A percentile compares a stretch with the other conserved stretches of the same genome.
Evolutionary conservation across 495 filamentous ascomycete genomes (phyloP).

Genomic region (Xylaria cubensis): DNA sequence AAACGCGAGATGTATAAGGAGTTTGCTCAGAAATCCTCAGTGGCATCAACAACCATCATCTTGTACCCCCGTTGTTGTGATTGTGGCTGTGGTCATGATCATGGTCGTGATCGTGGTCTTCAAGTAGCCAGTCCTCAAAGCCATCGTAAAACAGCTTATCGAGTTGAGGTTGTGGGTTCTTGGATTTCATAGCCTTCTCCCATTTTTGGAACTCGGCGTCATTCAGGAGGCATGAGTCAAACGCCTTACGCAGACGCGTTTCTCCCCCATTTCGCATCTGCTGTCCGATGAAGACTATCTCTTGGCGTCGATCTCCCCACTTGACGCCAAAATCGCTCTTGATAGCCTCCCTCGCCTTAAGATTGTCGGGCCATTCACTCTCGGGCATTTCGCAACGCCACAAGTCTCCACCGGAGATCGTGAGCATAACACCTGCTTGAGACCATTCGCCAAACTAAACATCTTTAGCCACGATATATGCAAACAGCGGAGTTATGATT

Average conservation of each 20-base stretch:
- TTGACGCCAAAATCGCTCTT: slow-evolving; percentile 43
- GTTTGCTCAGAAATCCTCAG: background rate
- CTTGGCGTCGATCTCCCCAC: slow-evolving; percentile 66
- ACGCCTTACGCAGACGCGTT: slow-evolving; percentile 44
- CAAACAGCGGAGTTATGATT: background rate
- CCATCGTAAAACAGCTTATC: slow-evolving; percentile 60
- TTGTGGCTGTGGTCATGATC: slow-evolving; percentile 25
- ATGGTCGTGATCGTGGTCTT: slow-evolving; percentile 44
- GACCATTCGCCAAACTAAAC: slow-evolving; percentile 60
- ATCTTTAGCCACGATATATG: background rate
- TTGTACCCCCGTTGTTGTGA: background rate
- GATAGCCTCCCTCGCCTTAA: slow-evolving; percentile 31
- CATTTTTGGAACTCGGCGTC: slow-evolving; percentile 58
- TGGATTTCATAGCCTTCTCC: slow-evolving; percentile 57
- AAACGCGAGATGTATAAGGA: background rate
- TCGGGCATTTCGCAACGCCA: slow-evolving; percentile 60
- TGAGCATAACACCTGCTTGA: slow-evolving; percentile 66
- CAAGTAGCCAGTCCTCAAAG: slow-evolving; percentile 62
- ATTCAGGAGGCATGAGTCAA: slow-evolving; percentile 59
- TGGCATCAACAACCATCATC: background rate
- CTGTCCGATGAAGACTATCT: slow-evolving; percentile 66
- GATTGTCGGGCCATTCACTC: slow-evolving; percentile 47
- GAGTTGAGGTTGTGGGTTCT: slow-evolving; percentile 47
- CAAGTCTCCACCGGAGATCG: slow-evolving; percentile 56
- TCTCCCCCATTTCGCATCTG: slow-evolving; percentile 47